Base-by-base conservation (phyloP, 176 grass and related monocot genomes). In the Calamus simplicifolius region DNA sequence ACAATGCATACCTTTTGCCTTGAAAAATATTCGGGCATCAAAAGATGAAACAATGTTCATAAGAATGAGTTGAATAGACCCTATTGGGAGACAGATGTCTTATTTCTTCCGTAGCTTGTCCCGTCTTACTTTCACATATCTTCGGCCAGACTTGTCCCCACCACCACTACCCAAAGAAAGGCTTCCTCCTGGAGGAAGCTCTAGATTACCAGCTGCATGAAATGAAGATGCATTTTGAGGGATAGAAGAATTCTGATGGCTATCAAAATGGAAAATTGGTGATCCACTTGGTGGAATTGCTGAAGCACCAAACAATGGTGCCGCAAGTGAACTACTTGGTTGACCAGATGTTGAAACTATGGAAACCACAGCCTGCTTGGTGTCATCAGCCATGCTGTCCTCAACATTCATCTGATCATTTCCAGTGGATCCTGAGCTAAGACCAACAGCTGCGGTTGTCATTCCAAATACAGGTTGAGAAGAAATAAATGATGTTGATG, bases 381-480 rank as follows among this genome's bases (percentile, higher is more conserved):
- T 75, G 67, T 85, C 86, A 65, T 78, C 81, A 4, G 71, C 70
- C 81, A 85, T 85, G 81, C 81, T 85, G 64, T 85, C 81, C 4
- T 89, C 78, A 6, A 78, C 48, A 65, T 73, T 81, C 86, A 85
- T 85, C 81, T 85, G 81, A 79, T 79, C 81, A 79, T 75, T 85
- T 76, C 67, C 75, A 14, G 71, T 35, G 57, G 86, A 79, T 57
- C 54, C 63, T 72, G 71, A 76, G 49, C 58, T 48, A 3, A 85
- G 79, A 23, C 54, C 55, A 2, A 54, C 59, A 69, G 68, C 77
- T 51, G 61, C 18, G 56, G 66, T 89, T 59, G 56, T 27, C 48
- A 15, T 52, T 51, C 77, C 85, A 77, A 84, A 84, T 27, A 54
- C 51, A 63, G 77, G 65, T 17, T 77, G 77, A 5, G 69, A 27